phyloP scores from a whole-genome alignment of 2,329 filamentous ascomycete species.

The Fusarium austroafricanum region DNA sequence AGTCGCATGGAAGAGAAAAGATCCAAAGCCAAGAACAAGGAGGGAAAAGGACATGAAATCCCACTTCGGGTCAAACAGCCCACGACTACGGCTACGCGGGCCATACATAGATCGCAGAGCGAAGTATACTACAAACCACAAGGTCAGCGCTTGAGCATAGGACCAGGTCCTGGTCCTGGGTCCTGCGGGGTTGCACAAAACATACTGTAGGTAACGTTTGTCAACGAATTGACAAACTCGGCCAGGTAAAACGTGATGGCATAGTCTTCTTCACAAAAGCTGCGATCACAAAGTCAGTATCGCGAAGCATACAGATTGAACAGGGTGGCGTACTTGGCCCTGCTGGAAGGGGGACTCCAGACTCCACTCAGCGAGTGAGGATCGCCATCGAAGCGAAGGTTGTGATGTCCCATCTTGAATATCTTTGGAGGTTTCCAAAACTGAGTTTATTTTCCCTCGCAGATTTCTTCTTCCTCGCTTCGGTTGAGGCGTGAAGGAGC shows the following conservation, averaged over 20 bases:
- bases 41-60: conserved; percentile 58
- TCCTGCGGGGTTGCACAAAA: conserved; percentile 3
- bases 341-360: conserved; percentile 56
- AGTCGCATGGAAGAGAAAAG: conserved; percentile 59
- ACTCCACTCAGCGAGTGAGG: conserved; percentile 49
- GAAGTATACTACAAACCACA: conserved; percentile 52
- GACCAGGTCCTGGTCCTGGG: too few species aligned
- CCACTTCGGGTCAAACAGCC: conserved; percentile 47
- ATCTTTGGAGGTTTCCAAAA: not conserved
- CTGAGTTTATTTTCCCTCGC: not conserved
- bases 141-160: conserved; percentile 10
- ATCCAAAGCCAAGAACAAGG: conserved; percentile 56
- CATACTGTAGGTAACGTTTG: conserved; percentile 59
- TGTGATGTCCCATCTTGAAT: conserved; percentile 49
- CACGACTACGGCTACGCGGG: conserved; percentile 45
- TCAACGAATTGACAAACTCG: conserved; percentile 59
- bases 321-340: conserved; percentile 50
- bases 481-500: not conserved
- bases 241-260: conserved; percentile 56
- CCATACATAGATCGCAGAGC: conserved; percentile 55
- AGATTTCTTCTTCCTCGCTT: not conserved
- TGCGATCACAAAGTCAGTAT: conserved; percentile 36
- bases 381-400: conserved; percentile 52
- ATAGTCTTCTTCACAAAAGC: conserved; percentile 62
- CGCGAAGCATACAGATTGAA: not conserved